Evolutionary conservation across 1,284 basidiomycete species (phyloP), one percentile per base, ranked within the genome.

Genomic region (Sanghuangporus baumii): DNA sequence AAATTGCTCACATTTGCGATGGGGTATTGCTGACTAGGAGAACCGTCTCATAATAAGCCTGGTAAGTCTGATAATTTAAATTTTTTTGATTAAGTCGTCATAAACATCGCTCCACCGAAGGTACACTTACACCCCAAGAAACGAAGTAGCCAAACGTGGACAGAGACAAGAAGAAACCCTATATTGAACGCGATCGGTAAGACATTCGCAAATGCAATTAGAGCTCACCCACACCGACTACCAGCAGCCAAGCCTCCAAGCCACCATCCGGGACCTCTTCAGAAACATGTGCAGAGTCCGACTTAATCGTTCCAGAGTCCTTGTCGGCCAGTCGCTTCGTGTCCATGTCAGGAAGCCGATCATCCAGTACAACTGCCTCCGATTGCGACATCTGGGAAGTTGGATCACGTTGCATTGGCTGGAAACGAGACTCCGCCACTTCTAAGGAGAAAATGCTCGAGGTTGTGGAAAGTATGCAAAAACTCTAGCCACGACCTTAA

Each of bases 11-110:
- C 70, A 71, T 67, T 48, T 65, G 54, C 7, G 65, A 64, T 0
- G 81, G 75, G 6, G 77, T 70, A 1, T 70, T 69, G 55, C 75
- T 68, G 1, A 64, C 68, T 6, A 83, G 69, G 1, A 80, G 26
- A 1, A 72, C 75, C 41, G 75, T 68, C 67, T 81, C 72, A 67
- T 84, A 84, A 68, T 83, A 81, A 0, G 74, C 75, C 73, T 85
- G 83, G 67, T 83, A 84, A 18, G 79, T 77, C 79, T 80, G 56
- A 26, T 34, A 7, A 58, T 63, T 58, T n/a, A n/a, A n/a, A n/a
- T n/a, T n/a, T n/a, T n/a, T n/a, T 4, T 48, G 12, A 47, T 67
- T 64, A 71, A 37, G 50, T 60, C 12, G 14, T 26, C n/a, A 36
- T 43, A 16, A 51, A 46, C 26, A 31, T 31, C 26, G 5, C 26